Evolutionary conservation across 345 rosid species (phyloP).

Genomic region (Gossypium raimondii): DNA sequence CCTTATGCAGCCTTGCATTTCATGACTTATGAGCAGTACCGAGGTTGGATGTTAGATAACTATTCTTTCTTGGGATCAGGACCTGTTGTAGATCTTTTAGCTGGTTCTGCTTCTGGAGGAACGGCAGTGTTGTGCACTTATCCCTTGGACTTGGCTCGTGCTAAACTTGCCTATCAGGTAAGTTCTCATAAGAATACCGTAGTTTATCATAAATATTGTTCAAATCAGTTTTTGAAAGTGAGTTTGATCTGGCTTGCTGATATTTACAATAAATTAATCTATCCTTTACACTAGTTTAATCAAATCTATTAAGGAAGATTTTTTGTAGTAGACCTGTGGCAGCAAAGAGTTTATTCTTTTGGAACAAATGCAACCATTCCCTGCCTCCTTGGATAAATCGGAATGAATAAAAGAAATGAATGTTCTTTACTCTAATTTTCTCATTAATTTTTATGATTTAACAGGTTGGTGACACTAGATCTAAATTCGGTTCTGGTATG

Average conservation of each 20-base stretch:
- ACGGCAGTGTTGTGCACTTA: conserved; percentile 95
- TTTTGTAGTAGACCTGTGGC: neutral
- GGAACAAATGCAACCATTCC: neutral
- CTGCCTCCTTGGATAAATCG: neutral
- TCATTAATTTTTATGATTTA: conserved; percentile 18
- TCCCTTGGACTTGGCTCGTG: conserved; percentile 90
- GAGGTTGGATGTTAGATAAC: conserved; percentile 80
- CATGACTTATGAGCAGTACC: conserved; percentile 93
- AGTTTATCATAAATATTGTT: conserved; percentile 8
- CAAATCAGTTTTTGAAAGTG: conserved; percentile 5
- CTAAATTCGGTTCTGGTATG: conserved; percentile 33
- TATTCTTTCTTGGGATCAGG: conserved; percentile 75
- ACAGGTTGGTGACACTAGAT: conserved; percentile 52
- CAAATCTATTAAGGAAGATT: neutral
- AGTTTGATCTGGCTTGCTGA: neutral
- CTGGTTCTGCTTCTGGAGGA: conserved; percentile 95
- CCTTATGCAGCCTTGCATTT: conserved; percentile 98
- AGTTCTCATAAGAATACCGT: neutral
- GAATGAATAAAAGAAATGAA: neutral
- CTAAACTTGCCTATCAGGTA: conserved; percentile 97
- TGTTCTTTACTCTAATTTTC: neutral
- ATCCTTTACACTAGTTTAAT: neutral
- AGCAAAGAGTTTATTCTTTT: neutral
- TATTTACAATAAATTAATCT: neutral
- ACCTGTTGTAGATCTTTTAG: conserved; percentile 82